Conservation (phyloP, 148 eudicot genomes). For the Amaranthus palmeri region DNA sequence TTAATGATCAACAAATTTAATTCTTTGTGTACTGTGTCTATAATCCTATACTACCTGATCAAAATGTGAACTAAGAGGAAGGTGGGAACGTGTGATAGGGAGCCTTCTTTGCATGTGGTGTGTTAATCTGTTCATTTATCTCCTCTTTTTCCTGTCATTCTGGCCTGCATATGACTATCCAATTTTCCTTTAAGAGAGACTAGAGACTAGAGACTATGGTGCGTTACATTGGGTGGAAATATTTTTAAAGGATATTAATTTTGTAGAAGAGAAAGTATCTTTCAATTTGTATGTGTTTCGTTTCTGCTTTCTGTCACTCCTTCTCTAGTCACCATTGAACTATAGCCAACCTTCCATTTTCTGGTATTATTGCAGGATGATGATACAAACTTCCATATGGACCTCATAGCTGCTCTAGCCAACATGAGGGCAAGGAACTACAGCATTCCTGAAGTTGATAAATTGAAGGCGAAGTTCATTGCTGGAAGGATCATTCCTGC, state of each 20-base stretch:
- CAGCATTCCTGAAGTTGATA: constrained; percentile 87
- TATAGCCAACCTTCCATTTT: not conserved
- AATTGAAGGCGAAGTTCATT: constrained; percentile 82
- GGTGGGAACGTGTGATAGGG: not conserved
- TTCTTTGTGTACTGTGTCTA: not conserved
- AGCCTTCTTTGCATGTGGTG: not conserved
- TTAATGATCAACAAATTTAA: not conserved
- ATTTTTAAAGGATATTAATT: no score
- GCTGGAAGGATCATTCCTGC: constrained; percentile 94
- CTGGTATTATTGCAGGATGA: constrained; percentile 53
- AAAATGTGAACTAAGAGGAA: not conserved
- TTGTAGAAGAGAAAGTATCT: not conserved
- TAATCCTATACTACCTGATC: no score
- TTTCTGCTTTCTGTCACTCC: not conserved
- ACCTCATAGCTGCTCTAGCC: constrained; percentile 72
- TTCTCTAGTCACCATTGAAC: not conserved
- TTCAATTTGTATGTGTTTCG: not conserved
- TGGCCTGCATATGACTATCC: no score
- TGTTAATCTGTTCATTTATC: no score
- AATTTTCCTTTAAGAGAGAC: no score
- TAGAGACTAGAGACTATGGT: no score
- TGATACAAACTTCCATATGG: constrained; percentile 91
- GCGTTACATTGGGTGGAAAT: no score
- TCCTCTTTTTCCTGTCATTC: no score
- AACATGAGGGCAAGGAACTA: constrained; percentile 95